A percentile compares a stretch with the other conserved stretches of the same genome.
These are phyloP conservation scores for Phytophthora megakarya DNA, from an alignment of 352 stramenopile genomes.

Conservation along the genomic window DNA sequence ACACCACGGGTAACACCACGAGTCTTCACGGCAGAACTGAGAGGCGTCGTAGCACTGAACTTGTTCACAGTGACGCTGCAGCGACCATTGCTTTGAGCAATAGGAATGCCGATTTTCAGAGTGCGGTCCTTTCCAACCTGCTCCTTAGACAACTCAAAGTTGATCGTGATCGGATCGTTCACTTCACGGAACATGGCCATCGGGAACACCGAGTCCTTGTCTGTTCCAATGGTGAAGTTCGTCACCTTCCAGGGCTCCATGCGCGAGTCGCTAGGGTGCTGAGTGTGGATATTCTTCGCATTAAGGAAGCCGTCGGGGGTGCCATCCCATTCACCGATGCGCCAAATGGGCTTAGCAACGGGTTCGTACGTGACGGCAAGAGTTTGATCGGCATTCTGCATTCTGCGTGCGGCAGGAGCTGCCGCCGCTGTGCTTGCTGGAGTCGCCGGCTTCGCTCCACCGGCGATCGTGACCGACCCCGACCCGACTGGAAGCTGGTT, in stretches of 20 bases:
- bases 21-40: conserved; percentile 44
- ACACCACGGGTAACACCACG: conserved; percentile 54
- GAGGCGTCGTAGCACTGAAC: conserved; percentile 36
- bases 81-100: conserved; percentile 50
- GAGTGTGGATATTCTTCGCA: conserved; percentile 56
- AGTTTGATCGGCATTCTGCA: not conserved
- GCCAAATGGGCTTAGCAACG: conserved; percentile 42
- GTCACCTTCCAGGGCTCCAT: conserved; percentile 39
- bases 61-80: conserved; percentile 48
- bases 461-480: conserved; percentile 30
- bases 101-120: conserved; percentile 49
- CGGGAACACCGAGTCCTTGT: conserved; percentile 41
- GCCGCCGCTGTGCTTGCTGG: not conserved
- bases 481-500: conserved; percentile 55
- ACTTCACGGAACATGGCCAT: conserved; percentile 56
- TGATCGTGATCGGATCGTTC: conserved; percentile 53
- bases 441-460: not conserved
- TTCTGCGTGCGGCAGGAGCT: not conserved
- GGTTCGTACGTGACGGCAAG: conserved; percentile 30
- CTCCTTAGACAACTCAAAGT: conserved; percentile 39
- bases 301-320: conserved; percentile 57
- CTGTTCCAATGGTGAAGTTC: conserved; percentile 38
- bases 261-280: conserved; percentile 54
- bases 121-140: conserved; percentile 35
- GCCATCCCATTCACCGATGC: conserved; percentile 57